phyloP scores from a whole-genome alignment of 2,329 filamentous ascomycete genomes.

The Penicillium sp. region DNA sequence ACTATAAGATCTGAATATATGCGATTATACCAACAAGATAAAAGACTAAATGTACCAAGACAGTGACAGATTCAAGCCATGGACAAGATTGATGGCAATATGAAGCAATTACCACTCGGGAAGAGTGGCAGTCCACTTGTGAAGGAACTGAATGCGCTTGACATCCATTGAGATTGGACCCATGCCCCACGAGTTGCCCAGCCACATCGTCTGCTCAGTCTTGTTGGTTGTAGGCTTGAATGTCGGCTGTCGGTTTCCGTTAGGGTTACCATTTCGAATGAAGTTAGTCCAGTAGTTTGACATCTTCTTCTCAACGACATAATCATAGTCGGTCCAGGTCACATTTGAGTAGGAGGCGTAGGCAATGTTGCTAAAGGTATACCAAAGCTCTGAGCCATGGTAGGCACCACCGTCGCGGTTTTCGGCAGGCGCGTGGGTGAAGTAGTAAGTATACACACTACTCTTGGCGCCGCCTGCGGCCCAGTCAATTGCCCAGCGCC shows the following conservation, averaged over 20 bases:
- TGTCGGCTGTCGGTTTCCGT: constrained; percentile 11
- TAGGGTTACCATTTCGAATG: constrained; percentile 30
- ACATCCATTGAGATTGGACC: neutral
- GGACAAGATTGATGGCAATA: no score
- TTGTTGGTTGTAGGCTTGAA: no score
- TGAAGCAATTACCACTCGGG: neutral
- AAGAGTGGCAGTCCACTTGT: constrained; percentile 3
- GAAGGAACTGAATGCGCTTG: constrained; percentile 1
- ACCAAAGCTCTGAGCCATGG: neutral
- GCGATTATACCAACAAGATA: no score
- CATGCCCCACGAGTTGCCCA: constrained; percentile 1
- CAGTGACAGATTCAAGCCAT: no score
- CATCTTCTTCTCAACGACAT: constrained; percentile 20
- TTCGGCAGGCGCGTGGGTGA: neutral
- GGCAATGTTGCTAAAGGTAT: neutral
- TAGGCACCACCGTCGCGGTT: neutral
- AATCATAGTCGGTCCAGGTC: constrained; percentile 22
- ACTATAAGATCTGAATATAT: no score
- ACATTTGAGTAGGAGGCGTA: neutral
- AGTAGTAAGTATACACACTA: constrained; percentile 16
- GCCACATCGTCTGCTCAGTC: neutral
- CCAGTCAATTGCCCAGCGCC: constrained; percentile 23
- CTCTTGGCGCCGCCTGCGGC: constrained; percentile 5
- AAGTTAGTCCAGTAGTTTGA: constrained; percentile 34
- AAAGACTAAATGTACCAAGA: no score